phyloP scores from a whole-genome alignment of 495 filamentous ascomycete species.

The Xylaria bambusicola region DNA sequence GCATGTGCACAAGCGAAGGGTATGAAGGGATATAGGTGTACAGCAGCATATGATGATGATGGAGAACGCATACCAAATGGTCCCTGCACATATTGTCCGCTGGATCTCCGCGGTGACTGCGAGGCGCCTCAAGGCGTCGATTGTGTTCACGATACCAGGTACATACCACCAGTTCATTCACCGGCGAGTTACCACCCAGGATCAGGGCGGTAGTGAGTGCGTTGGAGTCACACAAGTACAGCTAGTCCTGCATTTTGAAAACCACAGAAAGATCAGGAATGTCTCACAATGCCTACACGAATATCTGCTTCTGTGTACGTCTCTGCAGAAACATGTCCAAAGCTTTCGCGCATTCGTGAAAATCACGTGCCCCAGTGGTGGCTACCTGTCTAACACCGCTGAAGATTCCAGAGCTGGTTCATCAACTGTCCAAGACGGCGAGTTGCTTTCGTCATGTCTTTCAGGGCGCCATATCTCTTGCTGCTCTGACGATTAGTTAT shows the following conservation, averaged over 20 bases:
- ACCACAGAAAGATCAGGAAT: too few species aligned
- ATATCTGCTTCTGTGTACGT: too few species aligned
- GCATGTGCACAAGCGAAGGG: conserved; percentile 13
- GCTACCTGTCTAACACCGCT: background rate
- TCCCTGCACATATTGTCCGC: conserved; percentile 4
- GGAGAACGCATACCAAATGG: conserved; percentile 8
- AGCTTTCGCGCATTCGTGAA: too few species aligned
- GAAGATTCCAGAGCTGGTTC: conserved; percentile 3
- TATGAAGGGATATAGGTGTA: conserved; percentile 4
- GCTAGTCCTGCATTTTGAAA: too few species aligned
- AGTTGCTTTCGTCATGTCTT: conserved; percentile 2
- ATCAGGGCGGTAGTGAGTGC: background rate
- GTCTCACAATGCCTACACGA: too few species aligned
- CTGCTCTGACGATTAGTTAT: conserved; percentile 10
- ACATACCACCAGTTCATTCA: background rate
- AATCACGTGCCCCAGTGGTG: background rate
- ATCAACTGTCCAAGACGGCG: conserved; percentile 10
- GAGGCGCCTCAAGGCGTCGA: background rate
- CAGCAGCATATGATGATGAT: background rate
- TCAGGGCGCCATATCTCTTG: conserved; percentile 3
- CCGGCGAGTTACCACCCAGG: conserved; percentile 3
- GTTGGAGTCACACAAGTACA: background rate
- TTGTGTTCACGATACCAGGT: background rate
- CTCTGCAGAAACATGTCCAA: too few species aligned
- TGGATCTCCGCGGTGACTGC: conserved; percentile 16